These are phyloP conservation scores for Dendrostoma leiphaemia DNA, from an alignment of 2,329 filamentous ascomycete genomes.

Conservation along the genomic window DNA sequence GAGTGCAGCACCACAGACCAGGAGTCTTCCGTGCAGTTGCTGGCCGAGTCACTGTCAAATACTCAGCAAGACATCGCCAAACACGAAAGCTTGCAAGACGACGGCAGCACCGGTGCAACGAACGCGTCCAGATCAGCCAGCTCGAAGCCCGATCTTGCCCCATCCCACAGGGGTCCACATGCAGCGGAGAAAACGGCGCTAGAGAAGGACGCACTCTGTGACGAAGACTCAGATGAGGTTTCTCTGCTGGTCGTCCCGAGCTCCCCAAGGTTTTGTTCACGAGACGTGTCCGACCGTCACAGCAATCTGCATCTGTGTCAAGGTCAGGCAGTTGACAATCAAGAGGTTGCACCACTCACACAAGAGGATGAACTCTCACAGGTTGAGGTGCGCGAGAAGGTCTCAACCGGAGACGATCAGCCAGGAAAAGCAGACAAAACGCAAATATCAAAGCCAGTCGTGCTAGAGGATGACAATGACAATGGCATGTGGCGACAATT, in stretches of 20 bases:
- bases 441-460: background rate
- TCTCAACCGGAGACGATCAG: slow-evolving; percentile 10
- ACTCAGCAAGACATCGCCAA: background rate
- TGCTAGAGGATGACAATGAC: slow-evolving; percentile 17
- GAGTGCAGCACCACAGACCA: background rate
- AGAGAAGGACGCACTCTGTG: no score
- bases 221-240: background rate
- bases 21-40: background rate
- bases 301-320: background rate
- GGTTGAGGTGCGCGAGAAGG: background rate
- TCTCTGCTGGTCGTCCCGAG: background rate
- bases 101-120: background rate
- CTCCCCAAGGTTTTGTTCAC: background rate
- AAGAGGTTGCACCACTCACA: no score
- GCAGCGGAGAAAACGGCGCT: background rate
- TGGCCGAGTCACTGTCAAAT: background rate
- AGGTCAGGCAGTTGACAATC: background rate
- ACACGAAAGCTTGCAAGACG: background rate
- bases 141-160: background rate
- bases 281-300: background rate
- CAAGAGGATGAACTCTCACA: background rate
- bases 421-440: background rate
- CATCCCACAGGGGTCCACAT: background rate
- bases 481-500: slow-evolving; percentile 27
- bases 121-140: background rate